Conservation (phyloP, 2,329 filamentous ascomycete genomes). For the Aureobasidium melanogenum region DNA sequence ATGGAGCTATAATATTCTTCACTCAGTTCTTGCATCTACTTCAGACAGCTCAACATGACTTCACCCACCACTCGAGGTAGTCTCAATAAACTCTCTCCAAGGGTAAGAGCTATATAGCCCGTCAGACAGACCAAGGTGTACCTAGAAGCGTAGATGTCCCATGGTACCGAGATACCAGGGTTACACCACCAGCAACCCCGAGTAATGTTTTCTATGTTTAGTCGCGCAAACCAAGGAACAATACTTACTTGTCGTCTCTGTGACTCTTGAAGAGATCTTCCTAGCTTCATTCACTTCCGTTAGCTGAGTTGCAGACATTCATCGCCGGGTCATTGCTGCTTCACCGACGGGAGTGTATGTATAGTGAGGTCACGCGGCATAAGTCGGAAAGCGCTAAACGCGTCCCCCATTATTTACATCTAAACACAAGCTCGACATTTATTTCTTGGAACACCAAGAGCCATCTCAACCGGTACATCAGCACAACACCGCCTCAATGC, state of each 20-base stretch:
- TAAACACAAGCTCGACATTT: background rate
- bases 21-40: too few relatives aligned
- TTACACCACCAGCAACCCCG: background rate
- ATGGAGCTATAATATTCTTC: too few relatives aligned
- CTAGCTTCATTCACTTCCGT: background rate
- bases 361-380: background rate
- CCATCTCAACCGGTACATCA: background rate
- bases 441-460: background rate
- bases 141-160: background rate
- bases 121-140: background rate
- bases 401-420: conserved; percentile 4
- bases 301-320: background rate
- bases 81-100: too few relatives aligned
- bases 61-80: too few relatives aligned
- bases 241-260: too few relatives aligned
- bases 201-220: background rate
- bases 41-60: too few relatives aligned
- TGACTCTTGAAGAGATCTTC: too few relatives aligned
- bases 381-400: background rate
- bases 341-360: too few relatives aligned
- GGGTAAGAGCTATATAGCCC: too few relatives aligned
- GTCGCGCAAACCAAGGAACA: too few relatives aligned
- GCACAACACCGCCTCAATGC: conserved; percentile 1
- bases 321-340: background rate
- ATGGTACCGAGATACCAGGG: background rate